A percentile compares a stretch with the other conserved stretches of the same genome.
Conservation (phyloP, 192 early-diverging fungal genomes). For the Dissophora globulifera region DNA sequence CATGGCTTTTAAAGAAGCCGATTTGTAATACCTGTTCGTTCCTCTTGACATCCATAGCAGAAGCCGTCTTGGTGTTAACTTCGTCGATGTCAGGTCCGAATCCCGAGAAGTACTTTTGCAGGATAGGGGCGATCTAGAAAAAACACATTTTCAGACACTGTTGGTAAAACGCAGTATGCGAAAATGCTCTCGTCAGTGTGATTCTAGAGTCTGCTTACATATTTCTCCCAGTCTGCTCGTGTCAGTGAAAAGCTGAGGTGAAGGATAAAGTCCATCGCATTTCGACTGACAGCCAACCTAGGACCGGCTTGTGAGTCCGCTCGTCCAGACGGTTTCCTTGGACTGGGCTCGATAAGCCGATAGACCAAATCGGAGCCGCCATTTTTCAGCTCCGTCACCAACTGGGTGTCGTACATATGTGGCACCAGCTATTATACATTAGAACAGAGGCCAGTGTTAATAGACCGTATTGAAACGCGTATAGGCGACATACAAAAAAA, state of each 20-base stretch:
- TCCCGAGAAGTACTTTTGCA: slow-evolving; percentile 69
- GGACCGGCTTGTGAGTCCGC: slow-evolving; percentile 12
- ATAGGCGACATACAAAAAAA: too few relatives aligned
- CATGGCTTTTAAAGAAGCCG: neutral
- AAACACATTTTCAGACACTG: too few relatives aligned
- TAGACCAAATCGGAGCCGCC: slow-evolving; percentile 40
- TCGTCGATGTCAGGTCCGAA: slow-evolving; percentile 55
- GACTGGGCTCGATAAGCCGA: slow-evolving; percentile 33
- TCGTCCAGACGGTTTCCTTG: slow-evolving; percentile 5
- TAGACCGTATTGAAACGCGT: too few relatives aligned
- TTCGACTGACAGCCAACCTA: slow-evolving; percentile 41
- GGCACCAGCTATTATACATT: slow-evolving; percentile 38
- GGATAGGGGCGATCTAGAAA: slow-evolving; percentile 60
- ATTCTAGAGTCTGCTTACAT: slow-evolving; percentile 27
- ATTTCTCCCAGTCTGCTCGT: slow-evolving; percentile 52
- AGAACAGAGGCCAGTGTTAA: too few relatives aligned
- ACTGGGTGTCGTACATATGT: slow-evolving; percentile 47
- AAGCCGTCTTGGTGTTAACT: slow-evolving; percentile 24
- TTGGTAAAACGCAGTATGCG: too few relatives aligned
- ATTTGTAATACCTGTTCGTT: slow-evolving; percentile 60
- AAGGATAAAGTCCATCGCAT: slow-evolving; percentile 49
- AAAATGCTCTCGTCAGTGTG: too few relatives aligned
- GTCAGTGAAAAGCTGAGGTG: slow-evolving; percentile 47
- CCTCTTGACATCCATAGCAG: slow-evolving; percentile 57
- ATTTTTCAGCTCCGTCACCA: slow-evolving; percentile 50